Evolutionary conservation across 257 asterid species (phyloP), one percentile per base, ranked within the genome.

Genomic region (Agastache rugosa): DNA sequence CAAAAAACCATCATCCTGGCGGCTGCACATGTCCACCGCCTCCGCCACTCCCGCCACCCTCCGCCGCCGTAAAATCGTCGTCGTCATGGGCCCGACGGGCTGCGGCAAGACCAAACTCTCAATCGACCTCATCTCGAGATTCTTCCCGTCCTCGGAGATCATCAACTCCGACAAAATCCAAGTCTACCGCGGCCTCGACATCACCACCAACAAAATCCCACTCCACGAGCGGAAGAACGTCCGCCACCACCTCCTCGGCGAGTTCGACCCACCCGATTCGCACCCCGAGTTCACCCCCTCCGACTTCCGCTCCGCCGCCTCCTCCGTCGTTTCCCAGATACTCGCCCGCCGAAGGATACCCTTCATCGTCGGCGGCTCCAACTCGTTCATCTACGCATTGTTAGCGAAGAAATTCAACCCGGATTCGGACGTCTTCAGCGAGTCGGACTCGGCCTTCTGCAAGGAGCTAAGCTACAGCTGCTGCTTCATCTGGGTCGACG

Each of bases 91-190:
- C 61, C 87, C 97, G 27, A 94, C 99, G 0, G 97, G 97, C 25
- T 92, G 92, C 17, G 99, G 99, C 0, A 94, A 94, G 77, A 86
- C 99, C 0, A 90, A 87, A 69, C 96, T 90, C 23, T 92, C 99
- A 0, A 56, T 92, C n/a, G 97, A 90, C 75, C 81, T 94, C 14
- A 88, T 87, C 11, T 77, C 97, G 31, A 78, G 88, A 3, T 89
- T 71, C 22, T 94, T 89, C 69, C 84, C 90, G 0, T 20, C 78
- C 1, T 81, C 97, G 8, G 99, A 94, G 60, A 82, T 94, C 63
- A 82, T 94, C 12, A 94, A 94, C 87, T 88, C 97, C 16, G 98
- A 94, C 73, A 94, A 94, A 76, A 94, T 94, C 77, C 98, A 94
- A 69, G 82, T 85, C 16, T 83, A 89, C 77, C 67, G 73, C 2